A percentile compares a stretch with the other conserved stretches of the same genome.
Conservation (phyloP, 208 protist genomes). For the Wallacemonas sp. region DNA sequence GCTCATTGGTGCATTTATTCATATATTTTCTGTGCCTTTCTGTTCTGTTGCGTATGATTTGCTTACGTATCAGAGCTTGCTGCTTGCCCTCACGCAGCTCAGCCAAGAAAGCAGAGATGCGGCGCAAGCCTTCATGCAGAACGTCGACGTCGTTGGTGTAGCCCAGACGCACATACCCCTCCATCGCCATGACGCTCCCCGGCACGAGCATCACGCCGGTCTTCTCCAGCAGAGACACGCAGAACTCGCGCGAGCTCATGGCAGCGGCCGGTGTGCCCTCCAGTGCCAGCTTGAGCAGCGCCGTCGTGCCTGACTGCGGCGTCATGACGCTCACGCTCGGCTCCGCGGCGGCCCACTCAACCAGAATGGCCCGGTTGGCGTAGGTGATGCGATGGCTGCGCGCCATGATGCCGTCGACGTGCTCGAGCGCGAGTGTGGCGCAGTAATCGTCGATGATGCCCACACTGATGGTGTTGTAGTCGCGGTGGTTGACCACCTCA, state of each 20-base stretch:
- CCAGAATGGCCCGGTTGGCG: slow-evolving; percentile 3
- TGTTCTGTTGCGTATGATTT: too few relatives aligned
- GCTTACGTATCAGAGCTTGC: too few relatives aligned
- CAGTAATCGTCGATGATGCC: slow-evolving; percentile 20
- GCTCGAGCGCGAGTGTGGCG: slow-evolving; percentile 12
- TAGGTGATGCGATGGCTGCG: slow-evolving; percentile 16
- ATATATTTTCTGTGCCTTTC: too few relatives aligned
- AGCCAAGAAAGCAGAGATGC: not conserved
- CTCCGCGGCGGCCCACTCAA: slow-evolving; percentile 8
- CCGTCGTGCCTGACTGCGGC: slow-evolving; percentile 13
- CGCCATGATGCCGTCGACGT: slow-evolving; percentile 9
- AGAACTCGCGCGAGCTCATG: slow-evolving; percentile 14
- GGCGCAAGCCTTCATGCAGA: slow-evolving; percentile 5
- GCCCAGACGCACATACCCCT: slow-evolving; percentile 19
- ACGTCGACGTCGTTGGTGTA: slow-evolving; percentile 8
- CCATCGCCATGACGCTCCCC: slow-evolving; percentile 15
- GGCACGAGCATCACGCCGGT: slow-evolving; percentile 19
- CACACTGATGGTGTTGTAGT: slow-evolving; percentile 26
- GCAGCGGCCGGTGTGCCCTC: not conserved
- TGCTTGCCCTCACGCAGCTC: not conserved
- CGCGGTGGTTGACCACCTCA: slow-evolving; percentile 14
- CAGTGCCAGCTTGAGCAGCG: slow-evolving; percentile 10
- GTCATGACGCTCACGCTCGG: not conserved
- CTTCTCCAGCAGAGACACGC: slow-evolving; percentile 7
- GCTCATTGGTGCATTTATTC: too few relatives aligned